A percentile compares a stretch with the other conserved stretches of the same genome.
These are phyloP conservation scores for Cucurbita ficifolia DNA, from an alignment of 306 rosid genomes.

Conservation along the genomic window DNA sequence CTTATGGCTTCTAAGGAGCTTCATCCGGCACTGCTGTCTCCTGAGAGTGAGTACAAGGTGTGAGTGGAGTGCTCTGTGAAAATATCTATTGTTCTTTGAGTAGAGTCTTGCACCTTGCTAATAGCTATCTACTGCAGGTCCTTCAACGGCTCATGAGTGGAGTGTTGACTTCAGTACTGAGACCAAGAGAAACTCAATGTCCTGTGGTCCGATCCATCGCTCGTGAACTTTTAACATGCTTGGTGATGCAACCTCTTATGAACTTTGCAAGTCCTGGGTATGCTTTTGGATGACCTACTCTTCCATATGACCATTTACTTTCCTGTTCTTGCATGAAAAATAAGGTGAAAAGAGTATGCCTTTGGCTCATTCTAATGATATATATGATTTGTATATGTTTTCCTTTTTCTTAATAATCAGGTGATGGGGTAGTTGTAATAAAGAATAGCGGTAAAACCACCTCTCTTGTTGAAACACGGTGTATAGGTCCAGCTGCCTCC, in stretches of 20 bases:
- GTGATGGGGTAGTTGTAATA: neutral
- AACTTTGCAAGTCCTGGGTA: slow-evolving; percentile 93
- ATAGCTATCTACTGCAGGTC: slow-evolving; percentile 35
- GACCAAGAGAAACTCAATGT: slow-evolving; percentile 70
- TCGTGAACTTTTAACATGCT: slow-evolving; percentile 75
- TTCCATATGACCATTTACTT: neutral
- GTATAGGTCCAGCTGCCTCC: neutral
- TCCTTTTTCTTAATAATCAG: neutral
- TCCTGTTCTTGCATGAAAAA: neutral
- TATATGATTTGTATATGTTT: neutral
- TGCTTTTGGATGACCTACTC: slow-evolving; percentile 21
- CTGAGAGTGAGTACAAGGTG: slow-evolving; percentile 99
- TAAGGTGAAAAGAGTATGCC: neutral
- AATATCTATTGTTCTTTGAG: slow-evolving; percentile 8
- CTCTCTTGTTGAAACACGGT: neutral
- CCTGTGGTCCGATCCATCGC: slow-evolving; percentile 76
- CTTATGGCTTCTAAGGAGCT: slow-evolving; percentile 82
- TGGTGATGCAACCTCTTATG: slow-evolving; percentile 85
- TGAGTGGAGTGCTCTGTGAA: slow-evolving; percentile 62
- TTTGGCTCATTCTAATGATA: neutral
- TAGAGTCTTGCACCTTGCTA: slow-evolving; percentile 21
- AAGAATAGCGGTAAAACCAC: neutral
- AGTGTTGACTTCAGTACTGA: slow-evolving; percentile 59
- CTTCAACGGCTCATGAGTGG: slow-evolving; percentile 87
- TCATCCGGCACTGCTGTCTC: slow-evolving; percentile 87